Evolutionary conservation across 129 eudicot species (phyloP).

Genomic region (Deinandra increscens): DNA sequence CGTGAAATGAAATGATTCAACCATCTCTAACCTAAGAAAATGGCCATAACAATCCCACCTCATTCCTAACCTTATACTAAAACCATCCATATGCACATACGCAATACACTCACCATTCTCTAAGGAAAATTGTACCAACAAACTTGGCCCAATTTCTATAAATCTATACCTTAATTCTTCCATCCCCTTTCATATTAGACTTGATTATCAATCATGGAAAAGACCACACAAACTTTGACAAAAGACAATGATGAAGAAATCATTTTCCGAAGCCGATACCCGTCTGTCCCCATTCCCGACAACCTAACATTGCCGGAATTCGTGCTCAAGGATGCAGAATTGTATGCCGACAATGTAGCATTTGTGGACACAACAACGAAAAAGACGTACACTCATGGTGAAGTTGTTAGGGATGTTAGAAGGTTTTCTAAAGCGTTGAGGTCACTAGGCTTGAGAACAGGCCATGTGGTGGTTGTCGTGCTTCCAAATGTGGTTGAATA

Average conservation of each 20-base stretch:
- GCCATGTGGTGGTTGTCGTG: slow-evolving; percentile 76
- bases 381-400: slow-evolving; percentile 57
- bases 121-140: not conserved
- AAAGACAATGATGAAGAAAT: slow-evolving; percentile 43
- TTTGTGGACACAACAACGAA: slow-evolving; percentile 70
- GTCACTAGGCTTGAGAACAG: slow-evolving; percentile 81
- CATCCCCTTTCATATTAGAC: not conserved
- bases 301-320: slow-evolving; percentile 69
- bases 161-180: not conserved
- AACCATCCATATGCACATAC: slow-evolving; percentile 24
- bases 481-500: slow-evolving; percentile 81
- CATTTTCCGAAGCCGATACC: slow-evolving; percentile 63
- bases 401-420: slow-evolving; percentile 57
- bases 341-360: slow-evolving; percentile 64
- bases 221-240: slow-evolving; percentile 16
- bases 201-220: slow-evolving; percentile 35
- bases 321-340: slow-evolving; percentile 65
- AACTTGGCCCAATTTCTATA: slow-evolving; percentile 20
- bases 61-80: slow-evolving; percentile 35
- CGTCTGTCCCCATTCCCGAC: slow-evolving; percentile 68
- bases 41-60: slow-evolving; percentile 33
- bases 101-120: not conserved
- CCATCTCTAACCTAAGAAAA: slow-evolving; percentile 46
- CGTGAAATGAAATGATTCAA: slow-evolving; percentile 44
- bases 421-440: slow-evolving; percentile 90